Conservation (phyloP, 2,329 filamentous ascomycete genomes). For the Mariannaea sp. region DNA sequence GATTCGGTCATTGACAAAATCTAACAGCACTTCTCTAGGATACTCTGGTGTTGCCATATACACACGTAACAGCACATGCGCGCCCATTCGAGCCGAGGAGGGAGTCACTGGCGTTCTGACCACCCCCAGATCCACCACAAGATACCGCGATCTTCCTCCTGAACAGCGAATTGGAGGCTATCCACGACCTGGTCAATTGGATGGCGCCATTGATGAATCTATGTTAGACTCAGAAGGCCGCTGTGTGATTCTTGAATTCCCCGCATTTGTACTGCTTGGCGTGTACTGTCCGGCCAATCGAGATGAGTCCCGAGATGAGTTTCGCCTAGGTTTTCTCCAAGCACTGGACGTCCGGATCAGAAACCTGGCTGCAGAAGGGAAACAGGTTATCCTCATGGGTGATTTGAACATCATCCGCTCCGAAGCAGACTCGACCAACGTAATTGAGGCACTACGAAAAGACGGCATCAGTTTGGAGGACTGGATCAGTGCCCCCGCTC, state of each 20-base stretch:
- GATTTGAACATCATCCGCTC: conserved; percentile 81
- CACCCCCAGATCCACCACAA: conserved; percentile 70
- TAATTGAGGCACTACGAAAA: conserved; percentile 73
- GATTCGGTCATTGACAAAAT: background rate
- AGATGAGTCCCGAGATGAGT: conserved; percentile 82
- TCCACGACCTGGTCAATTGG: conserved; percentile 70
- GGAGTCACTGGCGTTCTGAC: conserved; percentile 84
- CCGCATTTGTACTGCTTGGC: conserved; percentile 90
- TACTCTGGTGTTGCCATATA: conserved; percentile 97
- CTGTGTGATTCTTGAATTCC: conserved; percentile 89
- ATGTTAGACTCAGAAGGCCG: conserved; percentile 88
- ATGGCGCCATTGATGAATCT: conserved; percentile 66
- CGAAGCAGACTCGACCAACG: conserved; percentile 76
- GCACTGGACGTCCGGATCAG: conserved; percentile 83
- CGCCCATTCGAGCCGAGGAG: conserved; percentile 89
- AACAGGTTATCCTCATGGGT: conserved; percentile 82
- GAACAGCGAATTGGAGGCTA: conserved; percentile 88
- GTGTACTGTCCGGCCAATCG: conserved; percentile 91
- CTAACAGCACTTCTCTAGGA: conserved; percentile 55
- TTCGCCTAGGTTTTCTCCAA: conserved; percentile 78
- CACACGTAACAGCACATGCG: conserved; percentile 83
- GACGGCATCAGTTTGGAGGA: conserved; percentile 70
- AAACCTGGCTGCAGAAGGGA: conserved; percentile 79
- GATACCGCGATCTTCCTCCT: conserved; percentile 75
- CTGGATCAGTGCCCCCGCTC: conserved; percentile 72